Conservation (phyloP, 345 rosid species). For the Brassica nigra region DNA sequence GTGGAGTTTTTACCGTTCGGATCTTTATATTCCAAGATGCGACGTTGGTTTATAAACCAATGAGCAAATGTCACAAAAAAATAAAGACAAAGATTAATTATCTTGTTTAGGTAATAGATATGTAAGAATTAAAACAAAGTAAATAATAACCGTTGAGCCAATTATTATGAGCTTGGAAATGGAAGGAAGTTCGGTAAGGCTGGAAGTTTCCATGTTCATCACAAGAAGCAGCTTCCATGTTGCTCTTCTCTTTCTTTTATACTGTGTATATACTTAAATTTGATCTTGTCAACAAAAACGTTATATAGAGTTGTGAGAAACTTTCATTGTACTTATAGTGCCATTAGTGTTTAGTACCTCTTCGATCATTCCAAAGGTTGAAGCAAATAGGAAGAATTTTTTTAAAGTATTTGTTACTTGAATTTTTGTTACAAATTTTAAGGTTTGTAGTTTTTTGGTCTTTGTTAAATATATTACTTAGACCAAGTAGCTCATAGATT, state of each 20-base stretch:
- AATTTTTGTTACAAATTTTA: background rate
- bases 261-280: background rate
- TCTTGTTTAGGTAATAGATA: background rate
- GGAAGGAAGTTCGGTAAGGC: conserved; percentile 2
- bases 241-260: background rate
- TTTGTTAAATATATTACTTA: background rate
- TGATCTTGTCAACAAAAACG: background rate
- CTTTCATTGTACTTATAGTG: background rate
- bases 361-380: background rate
- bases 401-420: background rate
- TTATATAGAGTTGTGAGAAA: background rate
- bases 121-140: background rate
- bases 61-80: background rate
- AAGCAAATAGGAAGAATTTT: background rate
- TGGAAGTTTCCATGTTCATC: conserved; percentile 6
- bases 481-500: background rate
- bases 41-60: conserved; percentile 1
- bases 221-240: conserved; percentile 5
- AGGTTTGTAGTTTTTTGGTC: background rate
- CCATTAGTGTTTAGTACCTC: background rate
- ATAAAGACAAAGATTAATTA: background rate
- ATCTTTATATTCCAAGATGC: conserved; percentile 19
- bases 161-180: background rate
- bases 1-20: conserved; percentile 27
- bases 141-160: conserved; percentile 4